Percentiles rank a stretch among this genome's conserved stretches.
Evolutionary conservation across 108 stramenopile species (phyloP).

Genomic region (Asterionellopsis glacialis): DNA sequence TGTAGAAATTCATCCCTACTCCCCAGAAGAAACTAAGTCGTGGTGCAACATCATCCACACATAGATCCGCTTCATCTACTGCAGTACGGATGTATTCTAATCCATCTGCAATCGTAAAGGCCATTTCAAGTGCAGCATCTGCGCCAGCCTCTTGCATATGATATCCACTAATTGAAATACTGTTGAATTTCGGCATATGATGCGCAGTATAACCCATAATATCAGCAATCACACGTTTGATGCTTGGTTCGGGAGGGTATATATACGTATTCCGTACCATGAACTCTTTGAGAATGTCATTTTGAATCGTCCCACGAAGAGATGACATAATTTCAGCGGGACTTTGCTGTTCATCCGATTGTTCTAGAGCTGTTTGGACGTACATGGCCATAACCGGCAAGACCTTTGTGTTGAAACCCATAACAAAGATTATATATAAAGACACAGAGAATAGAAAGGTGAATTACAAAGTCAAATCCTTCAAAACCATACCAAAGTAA

Average conservation of each 20-base stretch:
- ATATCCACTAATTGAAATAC: conserved; percentile 94
- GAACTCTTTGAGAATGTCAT: conserved; percentile 99
- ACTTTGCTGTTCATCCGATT: conserved; percentile 35
- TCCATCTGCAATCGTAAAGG: conserved; percentile 96
- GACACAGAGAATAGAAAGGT: too few relatives aligned
- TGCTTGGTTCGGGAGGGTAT: conserved; percentile 88
- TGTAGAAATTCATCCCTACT: conserved; percentile 95
- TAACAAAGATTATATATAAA: too few relatives aligned
- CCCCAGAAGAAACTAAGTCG: conserved; percentile 97
- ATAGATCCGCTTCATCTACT: conserved; percentile 78
- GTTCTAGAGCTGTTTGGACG: conserved; percentile 88
- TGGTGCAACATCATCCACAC: conserved; percentile 93
- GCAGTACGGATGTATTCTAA: conserved; percentile 90
- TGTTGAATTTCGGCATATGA: conserved; percentile 97
- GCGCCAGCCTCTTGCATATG: conserved; percentile 99
- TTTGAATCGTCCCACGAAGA: conserved; percentile 95
- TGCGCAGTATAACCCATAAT: conserved; percentile 93
- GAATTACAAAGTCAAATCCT: too few relatives aligned
- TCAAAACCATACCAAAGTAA: too few relatives aligned
- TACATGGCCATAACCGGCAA: conserved; percentile 94
- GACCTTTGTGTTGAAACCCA: conserved; percentile 2
- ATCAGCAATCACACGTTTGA: conserved; percentile 86
- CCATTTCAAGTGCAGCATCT: conserved; percentile 93
- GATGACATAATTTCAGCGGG: conserved; percentile 39
- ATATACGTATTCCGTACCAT: conserved; percentile 97